A percentile compares a stretch with the other conserved stretches of the same genome.
Conservation (phyloP, 2,329 filamentous ascomycete species). For the Didymella sp. region DNA sequence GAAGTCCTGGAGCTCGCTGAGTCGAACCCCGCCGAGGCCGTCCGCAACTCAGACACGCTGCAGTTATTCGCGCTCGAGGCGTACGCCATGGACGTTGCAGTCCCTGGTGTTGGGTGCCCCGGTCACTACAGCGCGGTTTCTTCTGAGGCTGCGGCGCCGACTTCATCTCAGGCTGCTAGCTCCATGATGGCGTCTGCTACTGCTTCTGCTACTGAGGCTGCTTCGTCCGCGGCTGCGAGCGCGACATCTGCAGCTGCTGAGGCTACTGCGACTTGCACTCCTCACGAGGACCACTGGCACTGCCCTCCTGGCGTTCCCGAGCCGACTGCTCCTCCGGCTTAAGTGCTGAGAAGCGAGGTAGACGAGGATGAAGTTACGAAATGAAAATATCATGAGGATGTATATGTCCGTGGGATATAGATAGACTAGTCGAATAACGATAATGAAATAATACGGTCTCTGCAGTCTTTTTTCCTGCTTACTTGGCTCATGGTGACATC, state of each 20-base stretch:
- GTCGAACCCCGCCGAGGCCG: slow-evolving; percentile 58
- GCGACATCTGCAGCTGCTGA: slow-evolving; percentile 14
- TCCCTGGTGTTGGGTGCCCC: slow-evolving; percentile 68
- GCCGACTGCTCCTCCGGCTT: slow-evolving; percentile 32
- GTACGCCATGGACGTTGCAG: slow-evolving; percentile 70
- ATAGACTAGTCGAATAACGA: background rate
- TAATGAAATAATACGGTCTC: background rate
- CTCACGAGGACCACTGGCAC: slow-evolving; percentile 38
- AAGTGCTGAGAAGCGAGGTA: background rate
- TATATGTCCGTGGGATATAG: background rate
- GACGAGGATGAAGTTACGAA: background rate
- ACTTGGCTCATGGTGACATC: too few species aligned
- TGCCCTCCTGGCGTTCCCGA: slow-evolving; percentile 36
- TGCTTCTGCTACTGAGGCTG: slow-evolving; percentile 5
- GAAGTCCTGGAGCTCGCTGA: slow-evolving; percentile 62
- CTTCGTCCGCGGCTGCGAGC: slow-evolving; percentile 1
- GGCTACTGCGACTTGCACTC: slow-evolving; percentile 25
- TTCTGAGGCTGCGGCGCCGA: slow-evolving; percentile 9
- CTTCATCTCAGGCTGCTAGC: background rate
- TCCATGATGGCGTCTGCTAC: slow-evolving; percentile 5
- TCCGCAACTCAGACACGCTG: slow-evolving; percentile 66
- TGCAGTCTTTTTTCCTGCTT: too few species aligned
- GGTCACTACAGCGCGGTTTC: slow-evolving; percentile 49
- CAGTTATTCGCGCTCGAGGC: slow-evolving; percentile 74
- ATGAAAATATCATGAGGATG: background rate